Evolutionary conservation across 768 basidiomycete genomes (phyloP), one percentile per base, ranked within the genome.

Genomic region (Clitopilus passeckerianus): DNA sequence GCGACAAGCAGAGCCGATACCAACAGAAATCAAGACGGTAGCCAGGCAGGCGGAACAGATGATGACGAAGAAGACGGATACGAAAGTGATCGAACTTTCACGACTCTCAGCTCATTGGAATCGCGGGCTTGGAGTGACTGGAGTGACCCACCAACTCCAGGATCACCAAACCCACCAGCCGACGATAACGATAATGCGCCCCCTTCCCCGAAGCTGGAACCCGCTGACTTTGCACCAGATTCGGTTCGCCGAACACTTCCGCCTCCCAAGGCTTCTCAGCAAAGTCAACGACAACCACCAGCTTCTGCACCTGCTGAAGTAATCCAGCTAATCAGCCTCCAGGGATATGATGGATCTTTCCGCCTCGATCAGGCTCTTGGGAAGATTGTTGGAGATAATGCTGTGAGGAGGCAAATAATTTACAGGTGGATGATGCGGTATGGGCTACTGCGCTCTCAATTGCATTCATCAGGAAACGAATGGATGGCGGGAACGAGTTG

Each of bases 381-480:
- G 0, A 54, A 9, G 14, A 65, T 85, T 34, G 70, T 82, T 5
- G 80, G 81, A 6, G 56, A 65, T 0, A 60, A 59, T 0, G 71
- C 73, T 1, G 53, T 78, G 3, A 66, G 8, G 74, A 77, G 60
- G 71, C 67, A 1, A 64, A 58, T 15, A 70, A 67, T 5, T 53
- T 68, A 16, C 64, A 65, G n/a, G 66, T 73, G 6, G 76, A 77
- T 50, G 66, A 57, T 20, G 69, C 55, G 9, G 60, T 79, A 8
- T 86, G 84, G 84, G 74, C 78, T 30, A 85, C 83, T 2, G 74
- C 74, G 5, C 67, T 84, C 16, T 75, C 73, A 7, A 68, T 77
- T 23, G 83, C 79, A 1, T 86, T 75, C 59, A 63, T 86, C 65
- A 64, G 69, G 61, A 75, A 63, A 41, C 70, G 73, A 34, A 61